Evolutionary conservation across 129 eudicot species (phyloP).

Genomic region (Centrapalus pauciflorus): DNA sequence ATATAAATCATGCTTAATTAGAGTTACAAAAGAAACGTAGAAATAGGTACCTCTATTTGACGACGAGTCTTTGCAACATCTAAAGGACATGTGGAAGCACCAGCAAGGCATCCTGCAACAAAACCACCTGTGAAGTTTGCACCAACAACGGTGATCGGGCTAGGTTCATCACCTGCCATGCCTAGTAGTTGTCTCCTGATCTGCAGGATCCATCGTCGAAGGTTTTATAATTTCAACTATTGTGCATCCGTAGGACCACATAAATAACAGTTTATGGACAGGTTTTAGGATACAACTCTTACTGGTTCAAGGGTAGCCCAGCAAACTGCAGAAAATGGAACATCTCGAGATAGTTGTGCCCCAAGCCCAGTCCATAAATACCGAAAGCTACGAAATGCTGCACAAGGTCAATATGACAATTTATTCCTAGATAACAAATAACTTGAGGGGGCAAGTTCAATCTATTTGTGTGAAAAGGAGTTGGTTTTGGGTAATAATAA

Average conservation of each 20-base stretch:
- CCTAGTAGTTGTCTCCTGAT: constrained; percentile 50
- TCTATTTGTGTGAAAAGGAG: no score
- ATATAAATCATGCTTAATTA: no score
- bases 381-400: constrained; percentile 53
- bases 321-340: constrained; percentile 95
- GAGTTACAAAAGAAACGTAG: no score
- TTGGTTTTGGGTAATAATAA: no score
- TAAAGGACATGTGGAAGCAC: constrained; percentile 77
- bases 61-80: constrained; percentile 93
- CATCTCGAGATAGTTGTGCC: constrained; percentile 91
- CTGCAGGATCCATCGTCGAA: constrained; percentile 25
- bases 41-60: constrained; percentile 87
- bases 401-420: not conserved
- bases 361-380: constrained; percentile 90
- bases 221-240: not conserved
- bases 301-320: constrained; percentile 96
- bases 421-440: not conserved
- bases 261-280: no score
- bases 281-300: constrained; percentile 14
- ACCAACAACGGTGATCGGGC: constrained; percentile 38
- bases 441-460: no score
- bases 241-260: not conserved
- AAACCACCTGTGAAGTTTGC: constrained; percentile 87
- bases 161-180: constrained; percentile 42
- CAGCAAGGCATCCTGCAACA: constrained; percentile 88